Conservation (phyloP, 108 stramenopile genomes). For the Mayamaea pseudoterrestris region DNA sequence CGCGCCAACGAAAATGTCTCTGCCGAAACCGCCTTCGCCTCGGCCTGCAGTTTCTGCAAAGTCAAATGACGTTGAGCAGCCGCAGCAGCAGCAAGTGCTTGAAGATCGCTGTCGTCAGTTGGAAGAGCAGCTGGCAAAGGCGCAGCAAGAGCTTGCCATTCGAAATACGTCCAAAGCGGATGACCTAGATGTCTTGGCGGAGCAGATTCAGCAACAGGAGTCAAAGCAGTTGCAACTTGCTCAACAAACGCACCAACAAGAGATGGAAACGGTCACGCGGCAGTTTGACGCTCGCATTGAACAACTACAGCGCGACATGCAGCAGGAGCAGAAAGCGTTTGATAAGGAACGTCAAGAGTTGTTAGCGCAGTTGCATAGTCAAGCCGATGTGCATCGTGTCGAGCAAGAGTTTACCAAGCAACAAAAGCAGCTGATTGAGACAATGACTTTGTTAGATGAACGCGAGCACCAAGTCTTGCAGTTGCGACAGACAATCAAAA, state of each 20-base stretch:
- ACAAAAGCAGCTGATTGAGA: neutral
- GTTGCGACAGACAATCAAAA: neutral
- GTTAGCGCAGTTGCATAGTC: neutral
- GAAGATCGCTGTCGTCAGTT: neutral
- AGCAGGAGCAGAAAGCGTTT: neutral
- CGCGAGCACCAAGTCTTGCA: neutral
- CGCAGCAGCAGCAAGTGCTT: neutral
- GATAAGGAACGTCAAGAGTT: neutral
- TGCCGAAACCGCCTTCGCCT: no score
- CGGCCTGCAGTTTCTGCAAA: no score
- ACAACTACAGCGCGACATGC: neutral
- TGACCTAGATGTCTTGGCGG: no score
- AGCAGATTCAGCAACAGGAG: no score
- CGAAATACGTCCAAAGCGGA: no score
- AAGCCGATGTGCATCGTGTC: no score
- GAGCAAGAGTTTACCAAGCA: neutral
- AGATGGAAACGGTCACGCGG: neutral
- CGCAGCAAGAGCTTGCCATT: no score
- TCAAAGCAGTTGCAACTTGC: no score
- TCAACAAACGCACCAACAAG: no score
- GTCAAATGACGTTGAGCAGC: no score
- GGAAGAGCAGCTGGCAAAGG: no score
- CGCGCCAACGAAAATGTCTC: no score
- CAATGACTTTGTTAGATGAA: constrained; percentile 1
- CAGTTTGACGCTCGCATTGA: neutral